These are phyloP conservation scores for Lanmaoa pseudosensibilis DNA, from an alignment of 768 basidiomycete genomes.

Conservation along the genomic window DNA sequence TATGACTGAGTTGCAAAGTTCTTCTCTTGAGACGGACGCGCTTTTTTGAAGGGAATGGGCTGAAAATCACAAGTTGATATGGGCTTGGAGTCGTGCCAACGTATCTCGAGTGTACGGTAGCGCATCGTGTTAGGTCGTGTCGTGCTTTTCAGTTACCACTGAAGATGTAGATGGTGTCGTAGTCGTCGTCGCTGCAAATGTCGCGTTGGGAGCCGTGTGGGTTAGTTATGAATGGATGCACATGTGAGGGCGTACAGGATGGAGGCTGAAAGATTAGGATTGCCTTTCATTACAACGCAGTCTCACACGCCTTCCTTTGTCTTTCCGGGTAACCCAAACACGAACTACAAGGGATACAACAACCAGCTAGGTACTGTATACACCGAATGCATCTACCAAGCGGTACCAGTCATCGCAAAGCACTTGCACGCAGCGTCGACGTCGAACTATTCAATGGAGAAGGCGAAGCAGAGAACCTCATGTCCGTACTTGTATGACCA, in stretches of 20 bases:
- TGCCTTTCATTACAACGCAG: constrained; percentile 7
- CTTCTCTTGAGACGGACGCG: constrained; percentile 60
- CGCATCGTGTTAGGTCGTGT: constrained; percentile 53
- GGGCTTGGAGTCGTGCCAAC: constrained; percentile 95
- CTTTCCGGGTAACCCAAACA: constrained; percentile 3
- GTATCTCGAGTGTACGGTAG: constrained; percentile 87
- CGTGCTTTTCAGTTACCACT: background rate
- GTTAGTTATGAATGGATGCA: constrained; percentile 7
- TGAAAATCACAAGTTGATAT: constrained; percentile 98
- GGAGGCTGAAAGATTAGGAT: constrained; percentile 11
- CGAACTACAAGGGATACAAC: constrained; percentile 2
- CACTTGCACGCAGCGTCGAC: constrained; percentile 28
- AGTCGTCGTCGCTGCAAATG: constrained; percentile 10
- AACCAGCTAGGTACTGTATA: constrained; percentile 1
- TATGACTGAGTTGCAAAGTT: constrained; percentile 74
- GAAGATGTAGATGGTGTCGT: background rate
- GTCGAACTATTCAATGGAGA: constrained; percentile 25
- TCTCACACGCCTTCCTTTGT: constrained; percentile 27
- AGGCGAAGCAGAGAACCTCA: constrained; percentile 19
- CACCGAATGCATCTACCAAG: constrained; percentile 7
- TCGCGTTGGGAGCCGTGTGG: constrained; percentile 4
- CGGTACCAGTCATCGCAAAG: constrained; percentile 17
- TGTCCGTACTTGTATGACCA: constrained; percentile 15
- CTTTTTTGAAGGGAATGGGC: constrained; percentile 76
- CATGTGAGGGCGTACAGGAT: constrained; percentile 2